Evolutionary conservation across 345 rosid species (phyloP).

Genomic region (Heritiera fomes): DNA sequence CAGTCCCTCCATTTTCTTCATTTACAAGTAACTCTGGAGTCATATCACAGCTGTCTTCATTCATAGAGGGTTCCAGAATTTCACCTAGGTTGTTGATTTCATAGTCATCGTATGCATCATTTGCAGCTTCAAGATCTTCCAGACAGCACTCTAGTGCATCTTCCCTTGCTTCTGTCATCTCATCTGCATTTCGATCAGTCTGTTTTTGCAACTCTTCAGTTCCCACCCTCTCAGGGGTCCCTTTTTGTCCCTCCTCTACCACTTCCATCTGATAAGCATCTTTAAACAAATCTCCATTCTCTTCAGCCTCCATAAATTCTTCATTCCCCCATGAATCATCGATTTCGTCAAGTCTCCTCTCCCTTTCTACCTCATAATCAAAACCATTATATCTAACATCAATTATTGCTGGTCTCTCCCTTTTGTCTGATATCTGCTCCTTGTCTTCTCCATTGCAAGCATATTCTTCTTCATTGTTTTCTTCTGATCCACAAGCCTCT

Average conservation of each 20-base stretch:
- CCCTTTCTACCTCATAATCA: constrained; percentile 1
- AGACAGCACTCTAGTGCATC: constrained; percentile 27
- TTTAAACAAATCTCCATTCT: constrained; percentile 7
- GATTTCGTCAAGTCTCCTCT: constrained; percentile 10
- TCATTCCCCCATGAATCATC: not conserved
- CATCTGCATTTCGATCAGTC: constrained; percentile 39
- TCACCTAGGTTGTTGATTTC: constrained; percentile 24
- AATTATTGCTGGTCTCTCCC: constrained; percentile 6
- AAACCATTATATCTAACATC: not conserved
- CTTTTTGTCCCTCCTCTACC: constrained; percentile 25
- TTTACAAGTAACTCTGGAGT: constrained; percentile 26
- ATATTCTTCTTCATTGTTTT: constrained; percentile 25
- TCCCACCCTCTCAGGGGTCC: constrained; percentile 33
- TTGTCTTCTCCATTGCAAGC: constrained; percentile 14
- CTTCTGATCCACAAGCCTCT: constrained; percentile 27
- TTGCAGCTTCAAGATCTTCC: constrained; percentile 26
- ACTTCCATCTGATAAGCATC: constrained; percentile 13
- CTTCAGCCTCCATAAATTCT: constrained; percentile 13
- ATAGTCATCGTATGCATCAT: constrained; percentile 30
- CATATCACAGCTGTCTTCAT: constrained; percentile 28
- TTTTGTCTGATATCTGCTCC: constrained; percentile 7
- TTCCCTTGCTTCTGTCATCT: constrained; percentile 30
- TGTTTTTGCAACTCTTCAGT: constrained; percentile 34
- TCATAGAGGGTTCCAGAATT: constrained; percentile 30
- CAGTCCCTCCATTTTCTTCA: constrained; percentile 31